Evolutionary conservation across 257 asterid genomes (phyloP), one percentile per base, ranked within the genome.

Genomic region (Scutellaria minor): DNA sequence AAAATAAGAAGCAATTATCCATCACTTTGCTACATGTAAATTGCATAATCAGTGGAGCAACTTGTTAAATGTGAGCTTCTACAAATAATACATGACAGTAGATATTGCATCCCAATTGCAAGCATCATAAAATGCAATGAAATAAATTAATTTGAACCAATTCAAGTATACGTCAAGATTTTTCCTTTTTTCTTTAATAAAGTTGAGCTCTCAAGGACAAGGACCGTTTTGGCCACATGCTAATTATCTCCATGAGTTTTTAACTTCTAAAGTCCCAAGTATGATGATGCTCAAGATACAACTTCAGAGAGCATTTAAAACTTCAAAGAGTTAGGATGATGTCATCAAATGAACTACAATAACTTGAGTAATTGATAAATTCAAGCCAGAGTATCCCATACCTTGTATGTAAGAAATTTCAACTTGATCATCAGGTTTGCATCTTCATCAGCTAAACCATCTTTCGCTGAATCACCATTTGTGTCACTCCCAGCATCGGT

Each of bases 391-490:
- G 22, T 20, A 79, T 76, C 66, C 15, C 67, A 68, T 68, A 92
- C 99, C 99, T 95, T 95, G 31, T 95, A 92, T 4, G 98, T 84
- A 70, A 95, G 98, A 77, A 95, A 92, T 75, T 95, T 95, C 89
- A 95, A 80, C 87, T 95, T 95, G 85, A 92, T 83, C 99, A 95
- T 95, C 86, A 95, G 76, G 83, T 95, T 95, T 58, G 99, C 99
- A 85, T 95, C 99, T 84, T 92, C 99, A 79, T 95, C 96, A 40
- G 96, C 98, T 82, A 95, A 84, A 70, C 86, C 86, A 75, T 82
- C 81, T 66, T 74, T 83, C 35, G 56, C 77, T 35, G 82, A 72
- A 50, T 79, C 73, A 51, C 74, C 85, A 62, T 78, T 81, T 57
- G 71, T 41, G 24, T 77, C 81, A 58, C 75, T 79, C 64, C 62